These are phyloP conservation scores for Trametes sanguinea DNA, from an alignment of 768 basidiomycete species.

Conservation along the genomic window DNA sequence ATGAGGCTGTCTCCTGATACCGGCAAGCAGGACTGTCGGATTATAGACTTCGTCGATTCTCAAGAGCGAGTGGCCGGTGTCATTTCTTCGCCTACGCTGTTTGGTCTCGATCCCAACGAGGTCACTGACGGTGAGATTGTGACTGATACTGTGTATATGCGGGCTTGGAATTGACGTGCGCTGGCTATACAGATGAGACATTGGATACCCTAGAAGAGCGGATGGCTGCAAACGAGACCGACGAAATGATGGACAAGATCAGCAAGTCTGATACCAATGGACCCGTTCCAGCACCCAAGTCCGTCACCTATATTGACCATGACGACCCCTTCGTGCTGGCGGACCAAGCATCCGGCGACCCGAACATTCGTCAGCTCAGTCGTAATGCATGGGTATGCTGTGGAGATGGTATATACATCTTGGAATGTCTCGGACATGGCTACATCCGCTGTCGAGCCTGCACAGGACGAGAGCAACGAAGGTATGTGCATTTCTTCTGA, in stretches of 20 bases:
- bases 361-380: constrained; percentile 58
- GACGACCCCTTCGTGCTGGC: constrained; percentile 70
- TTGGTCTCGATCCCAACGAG: constrained; percentile 78
- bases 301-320: constrained; percentile 74
- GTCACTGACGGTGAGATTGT: constrained; percentile 58
- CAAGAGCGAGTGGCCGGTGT: constrained; percentile 67
- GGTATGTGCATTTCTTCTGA: constrained; percentile 28
- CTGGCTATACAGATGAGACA: constrained; percentile 48
- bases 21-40: constrained; percentile 79
- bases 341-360: constrained; percentile 48
- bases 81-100: constrained; percentile 77
- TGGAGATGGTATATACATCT: constrained; percentile 66
- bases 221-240: constrained; percentile 28
- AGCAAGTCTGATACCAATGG: not conserved
- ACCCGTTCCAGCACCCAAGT: constrained; percentile 53
- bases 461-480: constrained; percentile 34
- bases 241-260: not conserved
- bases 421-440: constrained; percentile 75
- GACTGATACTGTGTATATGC: not conserved
- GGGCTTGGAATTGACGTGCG: constrained; percentile 4
- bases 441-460: constrained; percentile 62
- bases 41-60: constrained; percentile 91
- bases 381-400: constrained; percentile 79
- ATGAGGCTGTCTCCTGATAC: constrained; percentile 83
- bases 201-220: constrained; percentile 49